A percentile compares a stretch with the other conserved stretches of the same genome.
phyloP scores from a whole-genome alignment of 2,329 filamentous ascomycete species.

The Thelonectria rubi region DNA sequence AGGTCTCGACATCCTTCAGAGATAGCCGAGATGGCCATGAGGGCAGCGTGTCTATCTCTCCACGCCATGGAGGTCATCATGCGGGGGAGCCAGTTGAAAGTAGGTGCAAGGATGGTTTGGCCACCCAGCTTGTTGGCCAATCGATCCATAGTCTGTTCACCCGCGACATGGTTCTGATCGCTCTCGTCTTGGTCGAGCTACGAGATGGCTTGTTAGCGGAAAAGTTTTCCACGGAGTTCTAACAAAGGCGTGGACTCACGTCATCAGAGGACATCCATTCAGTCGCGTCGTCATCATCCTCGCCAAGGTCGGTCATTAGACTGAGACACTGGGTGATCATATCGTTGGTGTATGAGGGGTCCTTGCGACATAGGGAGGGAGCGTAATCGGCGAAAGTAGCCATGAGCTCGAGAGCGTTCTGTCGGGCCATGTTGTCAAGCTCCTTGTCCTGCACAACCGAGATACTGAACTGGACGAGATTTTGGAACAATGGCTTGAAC shows the following conservation, averaged over 20 bases:
- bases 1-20: conserved; percentile 96
- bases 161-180: conserved; percentile 95
- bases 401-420: conserved; percentile 97
- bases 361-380: conserved; percentile 93
- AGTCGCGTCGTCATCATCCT: conserved; percentile 91
- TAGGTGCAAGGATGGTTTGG: conserved; percentile 89
- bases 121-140: conserved; percentile 97
- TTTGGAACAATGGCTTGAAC: conserved; percentile 95
- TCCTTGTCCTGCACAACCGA: conserved; percentile 97
- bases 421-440: conserved; percentile 85
- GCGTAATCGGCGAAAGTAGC: conserved; percentile 97
- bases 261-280: conserved; percentile 96
- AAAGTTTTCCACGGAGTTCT: neutral
- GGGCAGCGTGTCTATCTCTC: conserved; percentile 93
- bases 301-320: conserved; percentile 95
- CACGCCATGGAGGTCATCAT: conserved; percentile 97
- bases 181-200: conserved; percentile 94
- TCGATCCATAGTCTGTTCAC: conserved; percentile 98
- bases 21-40: conserved; percentile 99
- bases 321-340: conserved; percentile 99
- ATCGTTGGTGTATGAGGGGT: conserved; percentile 87
- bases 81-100: conserved; percentile 94
- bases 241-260: conserved; percentile 58
- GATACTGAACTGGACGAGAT: conserved; percentile 90
- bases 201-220: conserved; percentile 1